phyloP scores from a whole-genome alignment of 2,329 filamentous ascomycete genomes.

The Pseudocercospora musae region DNA sequence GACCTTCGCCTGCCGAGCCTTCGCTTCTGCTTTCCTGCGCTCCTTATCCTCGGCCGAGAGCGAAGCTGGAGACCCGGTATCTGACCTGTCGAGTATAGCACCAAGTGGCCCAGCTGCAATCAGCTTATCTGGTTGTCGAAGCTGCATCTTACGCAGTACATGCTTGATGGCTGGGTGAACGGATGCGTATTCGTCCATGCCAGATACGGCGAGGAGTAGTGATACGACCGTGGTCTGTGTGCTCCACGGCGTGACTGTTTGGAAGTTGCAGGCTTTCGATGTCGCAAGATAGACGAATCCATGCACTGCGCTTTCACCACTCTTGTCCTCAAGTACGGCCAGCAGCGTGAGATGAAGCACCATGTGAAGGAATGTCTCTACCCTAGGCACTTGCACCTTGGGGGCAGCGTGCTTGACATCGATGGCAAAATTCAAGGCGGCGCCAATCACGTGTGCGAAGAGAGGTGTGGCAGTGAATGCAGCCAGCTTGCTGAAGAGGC shows the following conservation, averaged over 20 bases:
- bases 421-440: constrained; percentile 77
- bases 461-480: constrained; percentile 78
- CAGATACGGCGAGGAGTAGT: constrained; percentile 50
- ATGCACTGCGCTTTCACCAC: constrained; percentile 5
- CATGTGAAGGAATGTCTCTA: constrained; percentile 90
- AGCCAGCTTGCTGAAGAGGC: constrained; percentile 73
- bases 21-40: constrained; percentile 83
- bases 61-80: constrained; percentile 75
- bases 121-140: constrained; percentile 74
- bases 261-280: constrained; percentile 12
- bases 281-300: constrained; percentile 30
- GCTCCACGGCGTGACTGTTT: neutral
- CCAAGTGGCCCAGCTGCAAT: constrained; percentile 56
- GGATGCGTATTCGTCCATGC: constrained; percentile 72
- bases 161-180: constrained; percentile 81
- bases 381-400: constrained; percentile 71
- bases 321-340: constrained; percentile 75
- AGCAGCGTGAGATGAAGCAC: constrained; percentile 83
- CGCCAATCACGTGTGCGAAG: constrained; percentile 88
- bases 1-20: constrained; percentile 84
- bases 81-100: constrained; percentile 72
- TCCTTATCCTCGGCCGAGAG: constrained; percentile 64
- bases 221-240: constrained; percentile 39
- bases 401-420: constrained; percentile 67
- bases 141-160: constrained; percentile 79